Evolutionary conservation across 768 basidiomycete genomes (phyloP).

Genomic region (Lactarius hengduanensis): DNA sequence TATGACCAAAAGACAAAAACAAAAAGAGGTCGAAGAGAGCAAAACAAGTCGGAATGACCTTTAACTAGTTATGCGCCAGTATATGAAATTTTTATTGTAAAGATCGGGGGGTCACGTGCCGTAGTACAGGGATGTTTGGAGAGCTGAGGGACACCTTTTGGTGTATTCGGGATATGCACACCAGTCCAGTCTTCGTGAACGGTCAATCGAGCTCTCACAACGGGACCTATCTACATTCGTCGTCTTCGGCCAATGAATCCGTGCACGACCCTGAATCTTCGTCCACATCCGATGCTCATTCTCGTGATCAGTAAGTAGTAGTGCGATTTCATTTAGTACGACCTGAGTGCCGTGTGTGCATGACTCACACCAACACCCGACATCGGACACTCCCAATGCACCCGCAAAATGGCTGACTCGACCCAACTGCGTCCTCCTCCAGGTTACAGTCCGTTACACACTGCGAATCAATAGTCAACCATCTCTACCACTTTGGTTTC

Average conservation of each 20-base stretch:
- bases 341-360: not conserved
- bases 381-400: not conserved
- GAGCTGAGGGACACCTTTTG: not conserved
- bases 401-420: constrained; percentile 1
- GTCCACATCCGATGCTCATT: not conserved
- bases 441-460: constrained; percentile 13
- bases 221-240: not conserved
- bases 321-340: not conserved
- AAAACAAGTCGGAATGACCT: no score
- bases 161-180: not conserved
- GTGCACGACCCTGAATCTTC: not conserved
- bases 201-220: not conserved
- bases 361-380: not conserved
- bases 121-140: not conserved
- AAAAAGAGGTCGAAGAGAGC: no score
- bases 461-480: constrained; percentile 63
- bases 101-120: not conserved
- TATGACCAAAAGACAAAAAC: no score
- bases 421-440: constrained; percentile 6
- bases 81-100: no score
- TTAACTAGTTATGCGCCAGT: no score
- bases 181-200: not conserved
- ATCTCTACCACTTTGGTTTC: constrained; percentile 78
- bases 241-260: not conserved
- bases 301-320: not conserved